Conservation (phyloP, 768 basidiomycete genomes). For the Daedalea quercina region DNA sequence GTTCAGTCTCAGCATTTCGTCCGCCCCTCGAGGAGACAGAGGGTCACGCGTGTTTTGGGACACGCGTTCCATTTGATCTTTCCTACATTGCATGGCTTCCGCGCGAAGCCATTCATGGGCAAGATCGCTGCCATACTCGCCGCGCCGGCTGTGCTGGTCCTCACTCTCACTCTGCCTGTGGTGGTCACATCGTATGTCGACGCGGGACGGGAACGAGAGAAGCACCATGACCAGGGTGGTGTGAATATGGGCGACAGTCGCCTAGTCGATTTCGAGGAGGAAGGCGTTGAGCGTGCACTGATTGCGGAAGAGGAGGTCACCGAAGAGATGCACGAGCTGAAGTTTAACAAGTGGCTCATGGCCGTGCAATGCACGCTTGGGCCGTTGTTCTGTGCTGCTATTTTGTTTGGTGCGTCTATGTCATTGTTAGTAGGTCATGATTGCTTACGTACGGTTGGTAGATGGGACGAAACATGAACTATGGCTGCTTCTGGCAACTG, state of each 20-base stretch:
- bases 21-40: conserved; percentile 35
- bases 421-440: background rate
- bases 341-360: conserved; percentile 79
- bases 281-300: conserved; percentile 60
- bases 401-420: conserved; percentile 66
- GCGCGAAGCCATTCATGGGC: conserved; percentile 60
- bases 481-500: conserved; percentile 50
- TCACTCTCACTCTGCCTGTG: conserved; percentile 90
- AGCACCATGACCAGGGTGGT: conserved; percentile 16
- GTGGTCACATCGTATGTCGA: conserved; percentile 57
- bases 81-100: conserved; percentile 76
- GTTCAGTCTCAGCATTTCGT: conserved; percentile 35
- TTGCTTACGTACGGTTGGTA: conserved; percentile 17
- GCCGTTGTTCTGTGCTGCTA: conserved; percentile 66
- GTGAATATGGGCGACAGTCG: conserved; percentile 29
- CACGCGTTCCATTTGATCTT: conserved; percentile 63
- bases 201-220: conserved; percentile 27
- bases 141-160: conserved; percentile 75
- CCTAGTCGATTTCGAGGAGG: conserved; percentile 69
- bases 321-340: conserved; percentile 59
- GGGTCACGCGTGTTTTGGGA: conserved; percentile 27
- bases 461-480: conserved; percentile 38
- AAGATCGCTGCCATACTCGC: conserved; percentile 75
- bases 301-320: conserved; percentile 71
- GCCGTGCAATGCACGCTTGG: conserved; percentile 79